Percentiles rank a stretch among this genome's conserved stretches.
Conservation (phyloP, 2,329 filamentous ascomycete genomes). For the Lizonia empirigonia region DNA sequence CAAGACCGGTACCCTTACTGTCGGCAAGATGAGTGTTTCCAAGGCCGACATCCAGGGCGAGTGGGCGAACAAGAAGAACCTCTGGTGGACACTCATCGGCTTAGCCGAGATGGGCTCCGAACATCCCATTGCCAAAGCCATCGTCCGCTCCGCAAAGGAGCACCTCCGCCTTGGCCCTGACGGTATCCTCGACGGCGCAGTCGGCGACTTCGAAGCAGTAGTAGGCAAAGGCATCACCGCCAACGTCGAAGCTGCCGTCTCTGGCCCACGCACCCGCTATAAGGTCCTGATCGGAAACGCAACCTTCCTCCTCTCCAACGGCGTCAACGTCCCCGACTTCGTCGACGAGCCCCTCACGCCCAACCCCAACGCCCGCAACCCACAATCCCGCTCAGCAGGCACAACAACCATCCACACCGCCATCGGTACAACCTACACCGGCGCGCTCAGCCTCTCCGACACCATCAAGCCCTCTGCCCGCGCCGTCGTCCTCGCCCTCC, state of each 20-base stretch:
- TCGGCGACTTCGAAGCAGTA: constrained; percentile 81
- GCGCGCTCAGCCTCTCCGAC: constrained; percentile 83
- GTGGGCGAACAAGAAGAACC: constrained; percentile 72
- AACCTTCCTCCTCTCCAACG: constrained; percentile 73
- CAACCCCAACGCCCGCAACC: constrained; percentile 43
- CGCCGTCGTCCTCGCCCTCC: constrained; percentile 79
- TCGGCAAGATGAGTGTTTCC: constrained; percentile 93
- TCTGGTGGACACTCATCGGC: constrained; percentile 97
- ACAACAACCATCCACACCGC: constrained; percentile 92
- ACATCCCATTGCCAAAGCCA: constrained; percentile 92
- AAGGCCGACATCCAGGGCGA: constrained; percentile 67
- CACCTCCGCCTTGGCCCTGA: constrained; percentile 76
- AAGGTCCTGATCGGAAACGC: constrained; percentile 84
- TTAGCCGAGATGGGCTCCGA: constrained; percentile 96
- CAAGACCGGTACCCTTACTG: constrained; percentile 93
- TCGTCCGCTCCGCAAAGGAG: constrained; percentile 74
- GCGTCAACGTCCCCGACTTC: constrained; percentile 65
- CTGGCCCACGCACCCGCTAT: constrained; percentile 72
- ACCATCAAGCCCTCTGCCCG: constrained; percentile 87
- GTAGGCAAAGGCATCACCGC: constrained; percentile 88
- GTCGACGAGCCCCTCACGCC: constrained; percentile 59
- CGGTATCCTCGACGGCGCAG: constrained; percentile 77
- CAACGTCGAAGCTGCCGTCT: constrained; percentile 74
- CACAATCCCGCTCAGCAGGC: constrained; percentile 60
- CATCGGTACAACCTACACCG: constrained; percentile 80